These are phyloP conservation scores for Esteya vermicola DNA, from an alignment of 2,329 filamentous ascomycete species.

Conservation along the genomic window DNA sequence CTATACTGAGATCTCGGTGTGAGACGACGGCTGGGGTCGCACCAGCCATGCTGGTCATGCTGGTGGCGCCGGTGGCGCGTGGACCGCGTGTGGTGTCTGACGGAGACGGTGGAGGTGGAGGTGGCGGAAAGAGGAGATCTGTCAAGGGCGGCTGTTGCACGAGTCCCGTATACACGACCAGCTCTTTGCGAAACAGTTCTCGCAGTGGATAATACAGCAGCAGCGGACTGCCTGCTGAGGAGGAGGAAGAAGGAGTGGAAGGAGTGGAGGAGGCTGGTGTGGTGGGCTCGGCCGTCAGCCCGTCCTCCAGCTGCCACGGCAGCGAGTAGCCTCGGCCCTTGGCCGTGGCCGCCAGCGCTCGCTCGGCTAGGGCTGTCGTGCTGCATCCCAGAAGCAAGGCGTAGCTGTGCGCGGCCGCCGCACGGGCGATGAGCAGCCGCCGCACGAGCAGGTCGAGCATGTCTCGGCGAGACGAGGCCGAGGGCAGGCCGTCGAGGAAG, in stretches of 20 bases:
- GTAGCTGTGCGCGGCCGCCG: slow-evolving; percentile 45
- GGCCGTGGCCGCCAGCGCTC: slow-evolving; percentile 73
- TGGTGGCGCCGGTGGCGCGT: slow-evolving; percentile 4
- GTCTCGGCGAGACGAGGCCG: slow-evolving; percentile 64
- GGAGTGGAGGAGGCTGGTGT: not conserved
- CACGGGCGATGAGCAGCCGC: slow-evolving; percentile 54
- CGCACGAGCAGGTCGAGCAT: slow-evolving; percentile 56
- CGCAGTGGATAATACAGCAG: slow-evolving; percentile 64
- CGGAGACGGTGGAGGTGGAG: slow-evolving; percentile 18
- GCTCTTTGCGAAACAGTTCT: slow-evolving; percentile 72
- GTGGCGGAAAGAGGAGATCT: slow-evolving; percentile 15
- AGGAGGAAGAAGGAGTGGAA: too few species aligned
- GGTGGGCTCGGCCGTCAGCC: slow-evolving; percentile 20
- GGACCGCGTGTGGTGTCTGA: slow-evolving; percentile 4
- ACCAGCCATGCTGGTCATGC: not conserved
- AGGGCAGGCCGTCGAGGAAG: slow-evolving; percentile 48
- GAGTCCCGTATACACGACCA: slow-evolving; percentile 50
- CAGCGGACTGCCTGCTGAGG: too few species aligned
- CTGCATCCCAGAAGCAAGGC: slow-evolving; percentile 72
- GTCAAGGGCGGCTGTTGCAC: slow-evolving; percentile 34
- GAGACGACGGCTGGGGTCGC: slow-evolving; percentile 37
- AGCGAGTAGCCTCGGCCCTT: slow-evolving; percentile 79
- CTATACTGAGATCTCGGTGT: slow-evolving; percentile 72
- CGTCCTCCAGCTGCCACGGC: slow-evolving; percentile 72
- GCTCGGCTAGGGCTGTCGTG: slow-evolving; percentile 76